Evolutionary conservation across 805 yeast species (phyloP).

Genomic region (Starmerella kuoi): DNA sequence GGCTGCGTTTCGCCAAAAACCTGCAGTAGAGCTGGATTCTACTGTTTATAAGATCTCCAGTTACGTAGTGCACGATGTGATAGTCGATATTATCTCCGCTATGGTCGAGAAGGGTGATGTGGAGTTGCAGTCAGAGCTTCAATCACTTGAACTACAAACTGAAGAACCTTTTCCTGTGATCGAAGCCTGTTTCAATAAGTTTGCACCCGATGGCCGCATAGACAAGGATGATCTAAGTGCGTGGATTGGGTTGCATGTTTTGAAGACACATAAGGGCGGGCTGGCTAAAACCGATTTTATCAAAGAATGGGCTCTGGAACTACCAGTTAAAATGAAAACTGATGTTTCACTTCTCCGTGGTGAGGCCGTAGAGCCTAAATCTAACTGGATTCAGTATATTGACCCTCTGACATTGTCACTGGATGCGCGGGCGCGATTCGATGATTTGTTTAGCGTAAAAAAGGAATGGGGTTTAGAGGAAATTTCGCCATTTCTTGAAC

Average conservation of each 20-base stretch:
- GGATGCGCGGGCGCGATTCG: conserved; percentile 40
- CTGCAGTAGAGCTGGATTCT: conserved; percentile 47
- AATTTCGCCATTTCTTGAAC: conserved; percentile 50
- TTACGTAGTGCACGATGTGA: conserved; percentile 20
- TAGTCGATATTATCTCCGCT: conserved; percentile 24
- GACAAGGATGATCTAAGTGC: conserved; percentile 36
- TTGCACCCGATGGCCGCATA: conserved; percentile 32
- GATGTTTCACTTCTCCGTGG: conserved; percentile 47
- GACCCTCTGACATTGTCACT: conserved; percentile 38
- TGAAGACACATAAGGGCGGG: conserved; percentile 31
- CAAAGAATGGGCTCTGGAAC: conserved; percentile 25
- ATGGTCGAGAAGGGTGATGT: conserved; percentile 19
- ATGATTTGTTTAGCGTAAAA: conserved; percentile 42
- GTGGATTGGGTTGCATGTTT: conserved; percentile 53
- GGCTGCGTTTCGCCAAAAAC: conserved; percentile 38
- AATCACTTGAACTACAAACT: not conserved
- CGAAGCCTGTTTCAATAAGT: conserved; percentile 40
- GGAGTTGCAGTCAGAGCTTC: not conserved
- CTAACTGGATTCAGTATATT: conserved; percentile 41
- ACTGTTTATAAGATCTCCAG: conserved; percentile 29
- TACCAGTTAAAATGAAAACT: conserved; percentile 50
- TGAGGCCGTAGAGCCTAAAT: conserved; percentile 37
- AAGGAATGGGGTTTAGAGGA: conserved; percentile 50
- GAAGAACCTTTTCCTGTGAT: conserved; percentile 36
- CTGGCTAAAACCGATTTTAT: conserved; percentile 35